phyloP scores from a whole-genome alignment of 2,329 filamentous ascomycete species.

The Madurella fahalii region DNA sequence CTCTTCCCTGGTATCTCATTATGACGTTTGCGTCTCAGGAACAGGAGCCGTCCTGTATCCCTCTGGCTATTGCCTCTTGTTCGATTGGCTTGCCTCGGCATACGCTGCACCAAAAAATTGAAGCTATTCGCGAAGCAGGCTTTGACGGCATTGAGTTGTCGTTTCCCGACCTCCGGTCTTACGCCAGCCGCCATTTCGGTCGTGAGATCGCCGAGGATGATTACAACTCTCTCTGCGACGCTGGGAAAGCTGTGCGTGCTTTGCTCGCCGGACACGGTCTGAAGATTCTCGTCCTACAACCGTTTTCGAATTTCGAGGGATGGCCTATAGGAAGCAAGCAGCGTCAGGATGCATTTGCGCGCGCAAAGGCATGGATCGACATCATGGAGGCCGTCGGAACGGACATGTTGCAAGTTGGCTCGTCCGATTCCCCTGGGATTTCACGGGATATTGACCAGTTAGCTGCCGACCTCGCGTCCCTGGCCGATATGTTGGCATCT shows the following conservation, averaged over 20 bases:
- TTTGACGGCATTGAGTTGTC: constrained; percentile 70
- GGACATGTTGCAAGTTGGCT: constrained; percentile 64
- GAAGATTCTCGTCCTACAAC: constrained; percentile 67
- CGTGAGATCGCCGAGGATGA: constrained; percentile 52
- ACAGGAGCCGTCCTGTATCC: constrained; percentile 31
- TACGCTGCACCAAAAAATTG: constrained; percentile 56
- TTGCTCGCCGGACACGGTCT: constrained; percentile 53
- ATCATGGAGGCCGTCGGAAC: constrained; percentile 69
- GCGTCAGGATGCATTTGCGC: constrained; percentile 57
- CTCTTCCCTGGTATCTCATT: background rate
- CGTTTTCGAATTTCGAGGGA: constrained; percentile 73
- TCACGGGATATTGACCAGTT: constrained; percentile 46
- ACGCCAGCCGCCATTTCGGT: constrained; percentile 48
- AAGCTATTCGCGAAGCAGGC: constrained; percentile 59
- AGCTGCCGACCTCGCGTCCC: constrained; percentile 56
- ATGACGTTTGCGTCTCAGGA: background rate
- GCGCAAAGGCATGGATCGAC: constrained; percentile 62
- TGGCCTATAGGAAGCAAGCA: constrained; percentile 58
- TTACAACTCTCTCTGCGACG: constrained; percentile 53
- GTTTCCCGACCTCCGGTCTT: constrained; percentile 67
- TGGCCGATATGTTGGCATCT: constrained; percentile 58
- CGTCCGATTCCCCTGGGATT: constrained; percentile 60
- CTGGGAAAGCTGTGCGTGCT: constrained; percentile 50
- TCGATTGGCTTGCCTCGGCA: constrained; percentile 43
- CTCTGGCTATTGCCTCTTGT: constrained; percentile 52